Conservation (phyloP, 2,329 filamentous ascomycete species). For the Fonsecaea multimorphosa region DNA sequence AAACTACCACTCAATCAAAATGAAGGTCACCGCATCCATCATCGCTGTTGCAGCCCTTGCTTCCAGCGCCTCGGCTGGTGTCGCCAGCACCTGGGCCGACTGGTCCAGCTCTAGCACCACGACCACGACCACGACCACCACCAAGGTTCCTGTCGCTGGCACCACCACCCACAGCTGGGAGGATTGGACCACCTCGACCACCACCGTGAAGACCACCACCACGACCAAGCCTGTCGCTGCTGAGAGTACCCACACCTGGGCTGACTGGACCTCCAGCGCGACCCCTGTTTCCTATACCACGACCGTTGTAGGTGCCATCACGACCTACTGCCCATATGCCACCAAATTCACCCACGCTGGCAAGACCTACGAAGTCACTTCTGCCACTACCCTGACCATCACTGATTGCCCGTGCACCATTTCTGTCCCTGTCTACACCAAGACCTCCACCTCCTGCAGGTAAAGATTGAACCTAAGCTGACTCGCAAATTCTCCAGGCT, state of each 20-base stretch:
- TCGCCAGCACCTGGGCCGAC: conserved; percentile 29
- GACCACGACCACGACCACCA: conserved; percentile 28
- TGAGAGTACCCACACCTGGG: conserved; percentile 31
- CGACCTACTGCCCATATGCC: conserved; percentile 38
- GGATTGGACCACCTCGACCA: conserved; percentile 27
- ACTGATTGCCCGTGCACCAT: conserved; percentile 42
- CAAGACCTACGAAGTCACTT: conserved; percentile 39
- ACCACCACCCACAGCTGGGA: conserved; percentile 24
- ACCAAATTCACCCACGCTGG: conserved; percentile 37
- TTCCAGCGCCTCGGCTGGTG: conserved; percentile 28
- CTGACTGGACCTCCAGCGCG: conserved; percentile 32
- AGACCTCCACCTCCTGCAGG: conserved; percentile 38
- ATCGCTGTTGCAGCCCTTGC: conserved; percentile 32
- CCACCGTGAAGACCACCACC: conserved; percentile 22
- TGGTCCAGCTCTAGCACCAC: conserved; percentile 17
- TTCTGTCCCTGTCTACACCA: conserved; percentile 39
- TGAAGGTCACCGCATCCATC: conserved; percentile 37
- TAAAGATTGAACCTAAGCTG: conserved; percentile 20
- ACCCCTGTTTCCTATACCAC: conserved; percentile 36
- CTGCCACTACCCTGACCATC: conserved; percentile 41
- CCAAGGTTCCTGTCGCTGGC: conserved; percentile 20
- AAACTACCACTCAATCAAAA: conserved; percentile 36
- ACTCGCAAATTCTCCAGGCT: conserved; percentile 13
- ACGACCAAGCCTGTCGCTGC: conserved; percentile 16
- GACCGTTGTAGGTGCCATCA: conserved; percentile 39